phyloP scores from a whole-genome alignment of 148 eudicot species.

The Rhododendron griersonianum region DNA sequence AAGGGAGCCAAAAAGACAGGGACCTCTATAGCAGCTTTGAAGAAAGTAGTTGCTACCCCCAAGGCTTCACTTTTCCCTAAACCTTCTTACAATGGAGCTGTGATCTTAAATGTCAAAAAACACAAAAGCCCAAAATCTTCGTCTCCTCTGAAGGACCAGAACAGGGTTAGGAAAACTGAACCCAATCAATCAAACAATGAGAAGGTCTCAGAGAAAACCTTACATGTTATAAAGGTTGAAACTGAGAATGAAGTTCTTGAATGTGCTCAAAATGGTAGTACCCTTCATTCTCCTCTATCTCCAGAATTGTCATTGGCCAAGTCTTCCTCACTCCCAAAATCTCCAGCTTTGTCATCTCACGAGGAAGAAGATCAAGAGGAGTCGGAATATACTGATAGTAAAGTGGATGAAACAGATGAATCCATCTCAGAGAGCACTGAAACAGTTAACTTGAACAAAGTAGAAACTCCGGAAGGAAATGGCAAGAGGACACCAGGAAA shows the following conservation, averaged over 20 bases:
- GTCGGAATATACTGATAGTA: conserved; percentile 31
- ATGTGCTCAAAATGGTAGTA: conserved; percentile 11
- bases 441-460: conserved; percentile 3
- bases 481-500: background rate
- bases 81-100: conserved; percentile 16
- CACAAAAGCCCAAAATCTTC: conserved; percentile 20
- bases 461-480: conserved; percentile 17
- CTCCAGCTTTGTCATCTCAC: conserved; percentile 39
- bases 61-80: conserved; percentile 22
- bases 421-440: conserved; percentile 23
- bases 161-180: conserved; percentile 20
- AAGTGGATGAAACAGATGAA: conserved; percentile 38
- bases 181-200: conserved; percentile 17
- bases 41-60: conserved; percentile 24
- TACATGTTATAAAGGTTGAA: conserved; percentile 45
- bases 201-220: conserved; percentile 47
- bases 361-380: conserved; percentile 31
- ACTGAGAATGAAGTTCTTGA: conserved; percentile 18
- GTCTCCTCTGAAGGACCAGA: conserved; percentile 33
- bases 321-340: conserved; percentile 27
- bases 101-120: conserved; percentile 27
- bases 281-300: conserved; percentile 30
- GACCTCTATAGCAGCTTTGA: conserved; percentile 22
- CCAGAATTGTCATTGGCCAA: conserved; percentile 29
- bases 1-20: conserved; percentile 19